Conservation (phyloP, 2,329 filamentous ascomycete species). For the Teratosphaeria zuluensis region DNA sequence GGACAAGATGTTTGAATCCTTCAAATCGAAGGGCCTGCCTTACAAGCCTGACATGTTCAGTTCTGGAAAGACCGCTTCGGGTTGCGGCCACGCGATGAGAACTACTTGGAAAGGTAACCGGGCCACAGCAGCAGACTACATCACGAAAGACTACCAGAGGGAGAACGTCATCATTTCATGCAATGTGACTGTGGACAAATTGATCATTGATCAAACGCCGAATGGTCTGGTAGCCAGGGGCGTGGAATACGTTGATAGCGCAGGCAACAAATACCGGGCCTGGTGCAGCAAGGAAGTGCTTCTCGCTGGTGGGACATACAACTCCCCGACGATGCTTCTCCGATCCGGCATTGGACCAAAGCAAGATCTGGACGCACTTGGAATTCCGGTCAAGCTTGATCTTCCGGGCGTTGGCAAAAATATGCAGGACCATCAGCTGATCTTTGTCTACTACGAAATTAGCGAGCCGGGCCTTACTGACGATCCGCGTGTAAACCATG, state of each 20-base stretch:
- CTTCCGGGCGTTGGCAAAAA: constrained; percentile 56
- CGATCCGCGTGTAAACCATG: constrained; percentile 49
- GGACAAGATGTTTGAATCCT: constrained; percentile 15
- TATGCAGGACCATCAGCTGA: constrained; percentile 44
- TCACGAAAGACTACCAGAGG: constrained; percentile 30
- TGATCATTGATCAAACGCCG: constrained; percentile 50
- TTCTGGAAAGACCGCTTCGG: constrained; percentile 40
- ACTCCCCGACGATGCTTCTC: constrained; percentile 55
- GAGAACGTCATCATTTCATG: constrained; percentile 39
- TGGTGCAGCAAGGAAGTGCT: constrained; percentile 37
- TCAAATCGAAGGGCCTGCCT: constrained; percentile 16
- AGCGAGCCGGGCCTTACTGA: constrained; percentile 43
- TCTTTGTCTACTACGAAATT: constrained; percentile 54
- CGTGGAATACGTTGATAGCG: constrained; percentile 31
- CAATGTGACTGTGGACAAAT: constrained; percentile 45
- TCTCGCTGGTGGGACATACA: constrained; percentile 42
- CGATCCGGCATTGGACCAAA: constrained; percentile 51
- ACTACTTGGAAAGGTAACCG: constrained; percentile 45
- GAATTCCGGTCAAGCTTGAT: constrained; percentile 46
- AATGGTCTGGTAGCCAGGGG: constrained; percentile 37
- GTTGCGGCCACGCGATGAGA: constrained; percentile 46
- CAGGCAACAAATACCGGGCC: constrained; percentile 32
- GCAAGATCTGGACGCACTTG: constrained; percentile 42
- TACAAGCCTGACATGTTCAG: constrained; percentile 22
- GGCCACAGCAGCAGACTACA: constrained; percentile 46